phyloP scores from a whole-genome alignment of 192 early-diverging fungal genomes.

The Podila epigama region DNA sequence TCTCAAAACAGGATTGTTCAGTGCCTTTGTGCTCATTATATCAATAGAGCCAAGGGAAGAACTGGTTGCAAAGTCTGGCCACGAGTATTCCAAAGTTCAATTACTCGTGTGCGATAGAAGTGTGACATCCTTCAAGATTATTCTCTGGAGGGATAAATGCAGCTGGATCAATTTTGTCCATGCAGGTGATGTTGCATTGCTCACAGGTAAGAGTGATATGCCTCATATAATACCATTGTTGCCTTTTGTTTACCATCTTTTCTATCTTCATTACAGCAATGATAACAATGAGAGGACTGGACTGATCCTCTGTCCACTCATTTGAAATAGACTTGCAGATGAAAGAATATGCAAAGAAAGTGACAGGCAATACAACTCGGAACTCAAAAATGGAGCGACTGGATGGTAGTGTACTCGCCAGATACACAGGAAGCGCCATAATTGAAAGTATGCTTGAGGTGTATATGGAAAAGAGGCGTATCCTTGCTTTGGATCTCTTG shows the following conservation, averaged over 20 bases:
- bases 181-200: conserved; percentile 10
- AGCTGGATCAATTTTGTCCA: conserved; percentile 7
- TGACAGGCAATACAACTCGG: not conserved
- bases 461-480: conserved; percentile 3
- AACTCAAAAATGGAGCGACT: conserved; percentile 12
- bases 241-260: not conserved
- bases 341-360: conserved; percentile 7
- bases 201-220: conserved; percentile 9
- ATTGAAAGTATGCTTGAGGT: conserved; percentile 1
- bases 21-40: conserved; percentile 8
- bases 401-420: conserved; percentile 4
- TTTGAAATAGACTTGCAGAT: not conserved
- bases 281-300: not conserved
- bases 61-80: conserved; percentile 2
- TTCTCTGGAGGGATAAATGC: conserved; percentile 10
- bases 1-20: conserved; percentile 11
- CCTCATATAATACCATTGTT: not conserved
- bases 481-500: conserved; percentile 10
- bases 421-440: not conserved
- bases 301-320: not conserved
- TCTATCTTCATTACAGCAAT: too few relatives aligned
- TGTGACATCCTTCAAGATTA: conserved; percentile 18
- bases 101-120: conserved; percentile 7
- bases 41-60: conserved; percentile 3
- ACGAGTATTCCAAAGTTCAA: not conserved